Percentiles rank a stretch among this genome's conserved stretches.
Evolutionary conservation across 2,329 filamentous ascomycete genomes (phyloP).

Genomic region (Paecilomyces niveus): DNA sequence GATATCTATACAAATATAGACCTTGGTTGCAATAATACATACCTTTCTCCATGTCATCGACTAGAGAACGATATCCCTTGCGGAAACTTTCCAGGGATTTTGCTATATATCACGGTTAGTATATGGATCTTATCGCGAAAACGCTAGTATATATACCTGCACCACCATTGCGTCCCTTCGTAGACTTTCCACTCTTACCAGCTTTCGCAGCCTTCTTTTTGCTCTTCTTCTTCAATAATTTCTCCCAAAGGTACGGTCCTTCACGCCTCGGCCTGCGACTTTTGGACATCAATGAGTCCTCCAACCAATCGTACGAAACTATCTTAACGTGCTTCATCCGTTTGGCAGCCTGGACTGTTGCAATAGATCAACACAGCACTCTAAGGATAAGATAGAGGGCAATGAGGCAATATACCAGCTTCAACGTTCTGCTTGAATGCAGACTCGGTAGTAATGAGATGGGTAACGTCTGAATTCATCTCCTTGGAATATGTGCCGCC

Average conservation of each 20-base stretch:
- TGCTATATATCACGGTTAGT: constrained; percentile 8
- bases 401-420: constrained; percentile 23
- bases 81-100: constrained; percentile 9
- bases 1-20: background rate
- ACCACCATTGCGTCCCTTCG: background rate
- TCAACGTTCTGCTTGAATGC: constrained; percentile 49
- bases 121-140: background rate
- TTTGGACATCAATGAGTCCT: constrained; percentile 34
- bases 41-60: constrained; percentile 15
- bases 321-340: constrained; percentile 33
- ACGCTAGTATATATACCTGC: constrained; percentile 2
- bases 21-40: constrained; percentile 2
- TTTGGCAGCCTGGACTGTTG: constrained; percentile 35
- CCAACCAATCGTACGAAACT: constrained; percentile 42
- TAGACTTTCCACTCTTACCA: background rate
- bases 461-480: constrained; percentile 56
- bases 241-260: constrained; percentile 30
- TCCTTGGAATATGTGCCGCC: constrained; percentile 52
- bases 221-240: constrained; percentile 22
- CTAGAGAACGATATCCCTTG: constrained; percentile 10
- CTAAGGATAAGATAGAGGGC: background rate
- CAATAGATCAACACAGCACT: background rate
- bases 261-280: constrained; percentile 26
- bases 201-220: constrained; percentile 11
- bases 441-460: constrained; percentile 61